A percentile compares a stretch with the other conserved stretches of the same genome.
Conservation (phyloP, 352 stramenopile species). For the Globisporangium okanoganense region DNA sequence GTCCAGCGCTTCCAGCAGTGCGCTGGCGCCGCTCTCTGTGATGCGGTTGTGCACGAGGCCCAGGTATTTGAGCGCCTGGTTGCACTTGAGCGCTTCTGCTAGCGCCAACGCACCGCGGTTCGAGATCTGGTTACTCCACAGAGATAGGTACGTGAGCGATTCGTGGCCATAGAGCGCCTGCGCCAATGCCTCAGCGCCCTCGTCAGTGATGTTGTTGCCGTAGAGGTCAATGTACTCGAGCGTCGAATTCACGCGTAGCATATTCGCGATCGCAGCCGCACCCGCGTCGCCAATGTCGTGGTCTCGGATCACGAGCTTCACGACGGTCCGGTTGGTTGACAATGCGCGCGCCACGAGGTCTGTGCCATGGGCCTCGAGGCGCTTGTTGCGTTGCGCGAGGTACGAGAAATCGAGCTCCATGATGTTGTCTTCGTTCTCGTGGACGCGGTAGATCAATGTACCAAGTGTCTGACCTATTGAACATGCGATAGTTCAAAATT, state of each 20-base stretch:
- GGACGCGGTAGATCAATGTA: conserved; percentile 46
- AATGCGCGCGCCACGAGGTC: conserved; percentile 63
- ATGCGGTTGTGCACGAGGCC: conserved; percentile 63
- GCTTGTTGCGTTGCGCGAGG: conserved; percentile 51
- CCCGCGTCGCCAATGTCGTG: conserved; percentile 66
- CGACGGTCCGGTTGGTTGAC: conserved; percentile 55
- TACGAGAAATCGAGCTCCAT: conserved; percentile 70
- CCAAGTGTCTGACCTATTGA: conserved; percentile 48
- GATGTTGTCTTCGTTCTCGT: conserved; percentile 58
- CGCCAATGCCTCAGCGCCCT: conserved; percentile 48
- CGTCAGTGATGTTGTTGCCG: conserved; percentile 67
- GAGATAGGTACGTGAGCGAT: conserved; percentile 47
- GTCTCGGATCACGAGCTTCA: conserved; percentile 59
- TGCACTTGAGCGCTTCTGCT: conserved; percentile 58
- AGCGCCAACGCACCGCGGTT: conserved; percentile 44
- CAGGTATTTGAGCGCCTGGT: conserved; percentile 56
- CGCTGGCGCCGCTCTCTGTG: conserved; percentile 33
- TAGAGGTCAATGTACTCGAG: conserved; percentile 66
- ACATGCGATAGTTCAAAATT: background rate
- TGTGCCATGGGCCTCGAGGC: conserved; percentile 44
- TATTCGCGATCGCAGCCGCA: conserved; percentile 57
- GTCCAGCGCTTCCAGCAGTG: conserved; percentile 56
- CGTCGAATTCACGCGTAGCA: conserved; percentile 67
- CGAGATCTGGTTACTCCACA: conserved; percentile 64
- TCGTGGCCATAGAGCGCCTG: conserved; percentile 72